Conservation (phyloP, 495 filamentous ascomycete species). For the Astrocystis sublimbata region DNA sequence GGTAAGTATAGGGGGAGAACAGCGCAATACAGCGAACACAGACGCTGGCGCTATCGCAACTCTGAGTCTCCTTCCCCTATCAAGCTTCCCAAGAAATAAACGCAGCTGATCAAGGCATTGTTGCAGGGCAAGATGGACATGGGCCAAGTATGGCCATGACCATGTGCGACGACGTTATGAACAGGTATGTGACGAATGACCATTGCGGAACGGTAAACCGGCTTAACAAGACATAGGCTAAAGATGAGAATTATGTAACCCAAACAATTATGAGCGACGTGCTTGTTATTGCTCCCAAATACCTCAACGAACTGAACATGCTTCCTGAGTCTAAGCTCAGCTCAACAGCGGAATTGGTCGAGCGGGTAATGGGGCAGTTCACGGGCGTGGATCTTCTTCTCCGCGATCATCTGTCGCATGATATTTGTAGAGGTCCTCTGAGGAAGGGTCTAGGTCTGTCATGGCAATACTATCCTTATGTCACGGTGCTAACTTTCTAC, state of each 20-base stretch:
- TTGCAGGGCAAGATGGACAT: too few relatives aligned
- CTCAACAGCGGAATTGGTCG: not conserved
- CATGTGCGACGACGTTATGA: too few relatives aligned
- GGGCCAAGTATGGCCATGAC: too few relatives aligned
- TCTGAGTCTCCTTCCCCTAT: too few relatives aligned
- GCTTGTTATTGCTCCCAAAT: not conserved
- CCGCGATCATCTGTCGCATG: not conserved
- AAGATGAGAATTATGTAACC: not conserved
- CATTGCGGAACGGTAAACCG: too few relatives aligned
- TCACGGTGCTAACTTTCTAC: not conserved
- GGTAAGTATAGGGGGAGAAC: too few relatives aligned
- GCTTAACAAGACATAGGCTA: too few relatives aligned
- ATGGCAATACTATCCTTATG: not conserved
- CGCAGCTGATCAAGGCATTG: too few relatives aligned
- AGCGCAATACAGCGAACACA: too few relatives aligned
- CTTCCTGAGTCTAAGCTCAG: not conserved
- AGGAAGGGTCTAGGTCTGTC: not conserved
- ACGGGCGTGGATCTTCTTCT: not conserved
- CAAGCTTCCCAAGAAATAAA: too few relatives aligned
- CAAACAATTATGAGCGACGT: not conserved
- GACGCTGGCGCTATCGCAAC: too few relatives aligned
- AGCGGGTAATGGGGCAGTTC: not conserved
- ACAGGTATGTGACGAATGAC: too few relatives aligned
- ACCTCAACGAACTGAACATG: not conserved
- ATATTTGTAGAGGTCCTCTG: not conserved